Evolutionary conservation across 2,329 filamentous ascomycete species (phyloP).

Genomic region (Fusarium setosum): DNA sequence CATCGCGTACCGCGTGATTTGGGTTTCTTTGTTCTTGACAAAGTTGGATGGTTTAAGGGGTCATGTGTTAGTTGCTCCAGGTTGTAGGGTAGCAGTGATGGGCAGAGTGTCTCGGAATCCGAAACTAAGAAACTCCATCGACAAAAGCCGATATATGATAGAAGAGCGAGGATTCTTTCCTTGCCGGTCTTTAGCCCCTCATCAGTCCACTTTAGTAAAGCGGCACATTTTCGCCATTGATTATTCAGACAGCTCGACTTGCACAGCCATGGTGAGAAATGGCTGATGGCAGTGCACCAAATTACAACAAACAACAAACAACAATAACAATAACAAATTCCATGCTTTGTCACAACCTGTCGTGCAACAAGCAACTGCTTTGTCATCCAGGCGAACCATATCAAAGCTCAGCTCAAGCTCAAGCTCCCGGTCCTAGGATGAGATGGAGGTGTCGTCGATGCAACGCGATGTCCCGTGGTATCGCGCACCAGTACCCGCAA

Average conservation of each 20-base stretch:
- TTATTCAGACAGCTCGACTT: not conserved
- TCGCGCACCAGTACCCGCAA: constrained; percentile 23
- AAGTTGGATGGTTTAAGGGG: not conserved
- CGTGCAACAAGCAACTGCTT: constrained; percentile 15
- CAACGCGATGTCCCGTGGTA: constrained; percentile 35
- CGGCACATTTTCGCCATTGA: not conserved
- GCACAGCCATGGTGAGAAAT: constrained; percentile 21
- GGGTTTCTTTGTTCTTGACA: not conserved
- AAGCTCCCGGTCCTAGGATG: too few species aligned
- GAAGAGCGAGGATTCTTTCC: not conserved
- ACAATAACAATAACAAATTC: not conserved
- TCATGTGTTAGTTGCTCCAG: constrained; percentile 6
- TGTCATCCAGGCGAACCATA: constrained; percentile 21
- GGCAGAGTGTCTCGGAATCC: constrained; percentile 20
- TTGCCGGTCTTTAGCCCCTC: not conserved
- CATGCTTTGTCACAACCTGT: constrained; percentile 15
- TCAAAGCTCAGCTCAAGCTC: not conserved
- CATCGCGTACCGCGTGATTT: constrained; percentile 21
- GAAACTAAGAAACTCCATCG: not conserved
- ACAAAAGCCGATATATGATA: not conserved
- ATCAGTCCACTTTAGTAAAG: not conserved
- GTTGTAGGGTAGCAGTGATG: constrained; percentile 15
- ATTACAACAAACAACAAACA: too few species aligned
- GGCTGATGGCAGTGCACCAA: constrained; percentile 18
- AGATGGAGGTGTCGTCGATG: constrained; percentile 18